Conservation (phyloP, 2,329 filamentous ascomycete species). For the Bertia moriformis region DNA sequence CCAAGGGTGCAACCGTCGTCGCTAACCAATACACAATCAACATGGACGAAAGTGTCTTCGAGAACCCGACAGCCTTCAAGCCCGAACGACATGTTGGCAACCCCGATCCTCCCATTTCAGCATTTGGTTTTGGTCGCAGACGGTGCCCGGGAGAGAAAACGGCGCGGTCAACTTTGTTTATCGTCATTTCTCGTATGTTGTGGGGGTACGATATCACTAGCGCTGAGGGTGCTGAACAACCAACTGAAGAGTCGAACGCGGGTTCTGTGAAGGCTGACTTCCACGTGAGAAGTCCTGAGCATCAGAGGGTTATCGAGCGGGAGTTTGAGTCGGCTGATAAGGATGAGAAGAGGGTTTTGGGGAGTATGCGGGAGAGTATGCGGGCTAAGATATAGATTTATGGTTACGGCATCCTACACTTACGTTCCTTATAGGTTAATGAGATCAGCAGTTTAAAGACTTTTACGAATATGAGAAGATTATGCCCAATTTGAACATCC, state of each 20-base stretch:
- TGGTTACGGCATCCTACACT: too few relatives aligned
- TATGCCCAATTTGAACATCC: too few relatives aligned
- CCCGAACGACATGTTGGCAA: background rate
- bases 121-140: background rate
- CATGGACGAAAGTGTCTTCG: background rate
- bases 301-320: background rate
- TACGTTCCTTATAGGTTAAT: too few relatives aligned
- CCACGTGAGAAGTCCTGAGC: background rate
- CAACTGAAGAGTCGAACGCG: background rate
- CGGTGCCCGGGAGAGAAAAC: background rate
- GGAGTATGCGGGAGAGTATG: too few relatives aligned
- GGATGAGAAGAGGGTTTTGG: background rate
- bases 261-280: background rate
- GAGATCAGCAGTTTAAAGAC: too few relatives aligned
- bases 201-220: background rate
- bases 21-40: background rate
- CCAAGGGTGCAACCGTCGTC: conserved; percentile 1
- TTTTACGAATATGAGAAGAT: too few relatives aligned
- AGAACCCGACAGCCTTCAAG: background rate
- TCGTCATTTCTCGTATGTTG: background rate
- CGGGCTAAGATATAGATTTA: too few relatives aligned
- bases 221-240: background rate
- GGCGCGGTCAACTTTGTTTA: background rate
- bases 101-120: background rate
- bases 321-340: background rate